Base-by-base conservation (phyloP, 1,139 yeast genomes). In the Torulaspora pretoriensis region DNA sequence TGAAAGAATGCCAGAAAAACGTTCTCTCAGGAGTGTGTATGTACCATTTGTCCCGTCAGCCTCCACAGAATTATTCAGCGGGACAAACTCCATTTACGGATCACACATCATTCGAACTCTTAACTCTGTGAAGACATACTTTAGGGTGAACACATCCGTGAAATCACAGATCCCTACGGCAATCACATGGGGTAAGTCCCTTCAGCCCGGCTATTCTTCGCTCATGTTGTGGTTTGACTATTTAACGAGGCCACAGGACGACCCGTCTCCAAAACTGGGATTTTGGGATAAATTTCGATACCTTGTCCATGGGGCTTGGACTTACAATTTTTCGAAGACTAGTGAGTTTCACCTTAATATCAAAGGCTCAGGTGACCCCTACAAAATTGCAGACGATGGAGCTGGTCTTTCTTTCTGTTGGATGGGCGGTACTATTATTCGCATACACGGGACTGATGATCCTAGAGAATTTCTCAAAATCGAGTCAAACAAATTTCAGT, bases 391-490 rank as follows among this genome's bases (percentile, higher is more conserved):
- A 2, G 90, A 87, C 8, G 70, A 71, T 13, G 78, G 83, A 42
- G 77, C 95, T 3, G 97, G 97, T 1, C 79, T 88, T 57, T 83
- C 84, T 0, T 82, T 87, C 62, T 74, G 81, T 46, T 89, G 96
- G 90, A 75, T 77, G 50, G 77, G 83, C 37, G 76, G 83, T 53
- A 86, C 86, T 1, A 61, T 61, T 2, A 69, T 86, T 46, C 60
- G 68, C 10, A 71, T 87, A 35, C 86, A 86, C 63, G 81, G 78
- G 9, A 68, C 77, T 10, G 75, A 73, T 6, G 70, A 78, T 48
- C 81, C 84, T 17, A 72, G 73, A 37, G 81, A 82, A 46, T 72
- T 89, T 44, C 64, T 89, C 42, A 70, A 74, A 13, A 76, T 85
- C 27, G 73, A 73, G 12, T 81, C 95, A 50, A 79, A 81, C 45